Percentiles rank a stretch among this genome's conserved stretches.
These are phyloP conservation scores for Trametes villosa DNA, from an alignment of 768 basidiomycete genomes.

Conservation along the genomic window DNA sequence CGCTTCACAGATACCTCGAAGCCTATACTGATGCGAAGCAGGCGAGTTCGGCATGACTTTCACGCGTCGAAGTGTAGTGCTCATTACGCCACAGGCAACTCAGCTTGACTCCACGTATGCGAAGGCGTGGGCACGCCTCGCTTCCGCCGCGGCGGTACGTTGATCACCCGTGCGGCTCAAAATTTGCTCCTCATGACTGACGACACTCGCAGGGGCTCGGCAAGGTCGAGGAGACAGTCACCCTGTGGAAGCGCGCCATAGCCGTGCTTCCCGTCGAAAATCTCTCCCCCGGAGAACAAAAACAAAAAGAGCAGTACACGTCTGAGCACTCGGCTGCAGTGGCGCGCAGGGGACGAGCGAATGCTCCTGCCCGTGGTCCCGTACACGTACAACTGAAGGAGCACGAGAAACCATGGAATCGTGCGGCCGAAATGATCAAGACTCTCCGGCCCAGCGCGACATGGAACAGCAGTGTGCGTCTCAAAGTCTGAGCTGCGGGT, in stretches of 20 bases:
- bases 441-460: background rate
- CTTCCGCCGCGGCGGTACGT: background rate
- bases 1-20: constrained; percentile 19
- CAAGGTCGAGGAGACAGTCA: constrained; percentile 13
- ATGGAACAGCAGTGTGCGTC: constrained; percentile 16
- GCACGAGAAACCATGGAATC: background rate
- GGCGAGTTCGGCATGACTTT: background rate
- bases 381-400: background rate
- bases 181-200: constrained; percentile 13
- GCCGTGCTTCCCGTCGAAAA: constrained; percentile 34
- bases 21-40: constrained; percentile 20
- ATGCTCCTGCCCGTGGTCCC: too few relatives aligned
- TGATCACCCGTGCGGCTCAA: constrained; percentile 27
- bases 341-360: background rate
- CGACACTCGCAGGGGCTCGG: constrained; percentile 15
- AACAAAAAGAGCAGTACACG: constrained; percentile 42
- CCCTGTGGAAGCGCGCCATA: constrained; percentile 36
- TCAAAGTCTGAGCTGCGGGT: too few relatives aligned
- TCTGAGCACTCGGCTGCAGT: constrained; percentile 31
- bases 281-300: constrained; percentile 37
- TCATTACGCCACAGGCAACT: background rate
- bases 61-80: too few relatives aligned
- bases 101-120: background rate
- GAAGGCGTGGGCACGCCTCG: constrained; percentile 7
- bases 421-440: background rate